Base-by-base conservation (phyloP, 139 green algal genomes). In the Chlamydomonas sp. region DNA sequence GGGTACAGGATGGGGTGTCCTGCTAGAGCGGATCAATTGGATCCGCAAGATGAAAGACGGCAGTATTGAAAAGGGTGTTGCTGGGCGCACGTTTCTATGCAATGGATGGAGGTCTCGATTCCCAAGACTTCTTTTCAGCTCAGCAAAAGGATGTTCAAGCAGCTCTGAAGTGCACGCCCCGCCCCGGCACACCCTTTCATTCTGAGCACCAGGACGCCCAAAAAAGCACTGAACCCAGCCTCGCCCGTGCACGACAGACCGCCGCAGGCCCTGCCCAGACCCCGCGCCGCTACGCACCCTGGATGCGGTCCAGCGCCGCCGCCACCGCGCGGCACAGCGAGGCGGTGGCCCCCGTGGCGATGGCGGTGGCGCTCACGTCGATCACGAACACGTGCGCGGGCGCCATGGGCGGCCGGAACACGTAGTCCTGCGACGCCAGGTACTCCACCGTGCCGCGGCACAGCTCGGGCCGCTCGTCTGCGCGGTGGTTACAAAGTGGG, bases 321-420 rank as follows among this genome's bases (percentile, higher is more conserved):
- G 88, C 88, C 20, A 98, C 92, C 10, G 92, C 94, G 49, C 88
- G 84, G 89, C 95, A 98, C 17, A 90, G 92, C 8, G 93, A 93
- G 7, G 92, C 88, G 5, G 94, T 95, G 60, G 90, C 94, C 10
- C 97, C 97, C 0, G 85, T 94, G 3, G 90, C 84, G 1, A 98
- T 82, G 6, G 97, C 96, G 1, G 89, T 63, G 58, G 89, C 71
- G 59, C 90, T 94, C 2, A 95, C 94, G 79, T 99, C 96, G 62
- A 99, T 95, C 12, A 98, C 78, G 91, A 99, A 99, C 77, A 97
- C 92, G 88, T 98, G 95, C 12, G 91, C 91, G 58, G 91, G 91
- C 1, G 83, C 76, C 96, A 98, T 97, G 59, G 96, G 93, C n/a
- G 95, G 91, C 58, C 96, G 91, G 73, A 98, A 86, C 64, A 87